Evolutionary conservation across 192 early-diverging fungal species (phyloP), one percentile per base, ranked within the genome.

Genomic region (Rhizophagus clarus): DNA sequence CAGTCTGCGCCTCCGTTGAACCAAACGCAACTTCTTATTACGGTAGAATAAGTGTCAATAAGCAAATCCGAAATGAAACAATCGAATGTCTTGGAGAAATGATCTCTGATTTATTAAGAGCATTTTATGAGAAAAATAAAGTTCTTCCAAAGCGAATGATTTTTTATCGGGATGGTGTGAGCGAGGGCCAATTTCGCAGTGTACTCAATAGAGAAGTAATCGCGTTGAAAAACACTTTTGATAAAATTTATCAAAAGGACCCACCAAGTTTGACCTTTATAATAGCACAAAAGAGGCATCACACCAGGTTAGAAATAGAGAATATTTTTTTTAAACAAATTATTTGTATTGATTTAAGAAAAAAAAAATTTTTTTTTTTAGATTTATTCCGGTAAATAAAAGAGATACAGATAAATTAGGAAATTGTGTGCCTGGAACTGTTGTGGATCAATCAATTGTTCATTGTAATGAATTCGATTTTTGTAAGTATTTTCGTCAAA

Each of bases 211-310:
- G 14, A 42, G 82, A 80, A 47, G 72, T 83, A 63, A 96, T 70
- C 7, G 68, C 68, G 7, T 20, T 70, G n/a, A 70, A 70, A 20
- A 70, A 40, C 20, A 40, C 68, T n/a, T 70, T 70, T 40, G 37
- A 70, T 42, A 70, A 70, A 70, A 11, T 70, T 22, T 70, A 70
- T 45, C 34, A 34, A 42, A 37, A 7, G 93, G 96, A 51, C 29
- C 82, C 5, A 83, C 97, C 97, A 1, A 82, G 85, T 22, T 88
- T 99, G 42, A 97, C 97, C 8, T 96, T 92, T 84, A 85, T 96
- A 6, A 86, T 94, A 14, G 93, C 95, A 1, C 94, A 95, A 81
- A 97, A 99, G 83, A 93, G 96, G 17, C 96, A 99, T 82, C 94
- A 96, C 63, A 92, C 94, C 3, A 85, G 93, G 9, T 95, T 51